A percentile compares a stretch with the other conserved stretches of the same genome.
Evolutionary conservation across 371 early-diverging fungal species (phyloP).

Genomic region (Nosema muscidifuracis): DNA sequence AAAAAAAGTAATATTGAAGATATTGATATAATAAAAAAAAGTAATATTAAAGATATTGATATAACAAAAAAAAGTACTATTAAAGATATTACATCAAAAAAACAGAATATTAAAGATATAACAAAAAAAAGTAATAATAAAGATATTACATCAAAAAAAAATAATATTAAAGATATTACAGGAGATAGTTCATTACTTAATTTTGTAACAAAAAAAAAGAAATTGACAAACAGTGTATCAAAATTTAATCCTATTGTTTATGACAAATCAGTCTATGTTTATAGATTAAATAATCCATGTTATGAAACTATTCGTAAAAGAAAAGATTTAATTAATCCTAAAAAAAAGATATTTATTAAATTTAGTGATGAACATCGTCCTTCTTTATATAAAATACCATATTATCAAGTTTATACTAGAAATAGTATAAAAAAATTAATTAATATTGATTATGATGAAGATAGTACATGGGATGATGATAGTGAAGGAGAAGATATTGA

Average conservation of each 20-base stretch:
- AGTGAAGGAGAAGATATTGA: background rate
- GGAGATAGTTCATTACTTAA: background rate
- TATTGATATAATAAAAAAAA: no score
- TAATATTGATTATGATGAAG: slow-evolving; percentile 19
- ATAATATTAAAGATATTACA: no score
- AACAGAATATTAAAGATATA: no score
- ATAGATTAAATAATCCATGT: slow-evolving; percentile 11
- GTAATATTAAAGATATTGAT: no score
- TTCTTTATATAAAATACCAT: background rate
- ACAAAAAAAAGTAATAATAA: no score
- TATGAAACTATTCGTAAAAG: background rate
- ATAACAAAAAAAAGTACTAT: no score
- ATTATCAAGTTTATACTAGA: background rate
- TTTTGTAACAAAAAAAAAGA: slow-evolving; percentile 7
- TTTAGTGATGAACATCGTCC: background rate
- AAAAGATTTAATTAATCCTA: slow-evolving; percentile 20
- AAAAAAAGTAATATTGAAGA: no score
- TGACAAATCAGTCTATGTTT: background rate
- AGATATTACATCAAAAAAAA: no score
- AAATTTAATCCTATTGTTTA: background rate
- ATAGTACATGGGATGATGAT: slow-evolving; percentile 23
- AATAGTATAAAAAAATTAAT: slow-evolving; percentile 1
- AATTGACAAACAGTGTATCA: no score
- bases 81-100: no score
- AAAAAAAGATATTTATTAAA: slow-evolving; percentile 20